Evolutionary conservation across 495 filamentous ascomycete species (phyloP).

Genomic region (Tuber brumale): DNA sequence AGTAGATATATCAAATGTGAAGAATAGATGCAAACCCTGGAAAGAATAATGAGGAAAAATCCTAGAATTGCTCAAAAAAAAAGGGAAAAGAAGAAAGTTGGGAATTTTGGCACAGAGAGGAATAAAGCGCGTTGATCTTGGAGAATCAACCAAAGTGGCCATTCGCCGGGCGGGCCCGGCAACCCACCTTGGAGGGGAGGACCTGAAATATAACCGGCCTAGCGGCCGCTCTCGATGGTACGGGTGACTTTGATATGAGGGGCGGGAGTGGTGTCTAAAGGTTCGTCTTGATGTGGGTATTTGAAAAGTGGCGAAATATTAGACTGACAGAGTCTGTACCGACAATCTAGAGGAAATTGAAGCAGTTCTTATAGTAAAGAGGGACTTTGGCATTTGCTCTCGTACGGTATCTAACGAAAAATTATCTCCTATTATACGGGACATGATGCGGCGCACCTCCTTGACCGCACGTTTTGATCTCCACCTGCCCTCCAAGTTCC

Average conservation of each 20-base stretch:
- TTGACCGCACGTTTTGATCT: neutral
- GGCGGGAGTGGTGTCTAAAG: neutral
- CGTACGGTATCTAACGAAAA: neutral
- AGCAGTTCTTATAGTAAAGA: neutral
- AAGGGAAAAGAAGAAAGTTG: slow-evolving; percentile 23
- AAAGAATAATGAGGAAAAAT: neutral
- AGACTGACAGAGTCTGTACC: neutral
- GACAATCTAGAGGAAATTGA: neutral
- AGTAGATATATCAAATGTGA: neutral
- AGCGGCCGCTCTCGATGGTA: too few relatives aligned
- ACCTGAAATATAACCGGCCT: neutral
- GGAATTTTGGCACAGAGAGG: neutral
- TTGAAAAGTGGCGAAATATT: neutral
- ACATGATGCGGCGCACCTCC: neutral
- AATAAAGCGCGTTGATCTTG: neutral
- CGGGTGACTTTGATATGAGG: too few relatives aligned
- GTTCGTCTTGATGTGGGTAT: neutral
- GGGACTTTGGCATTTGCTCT: neutral
- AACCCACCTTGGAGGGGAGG: too few relatives aligned
- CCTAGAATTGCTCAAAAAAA: neutral
- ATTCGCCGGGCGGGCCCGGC: too few relatives aligned
- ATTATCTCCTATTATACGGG: neutral
- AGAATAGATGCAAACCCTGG: neutral
- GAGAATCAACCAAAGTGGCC: neutral
- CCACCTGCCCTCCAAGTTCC: neutral